Evolutionary conservation across 2,329 filamentous ascomycete genomes (phyloP).

Genomic region (Xylaria arbuscula): DNA sequence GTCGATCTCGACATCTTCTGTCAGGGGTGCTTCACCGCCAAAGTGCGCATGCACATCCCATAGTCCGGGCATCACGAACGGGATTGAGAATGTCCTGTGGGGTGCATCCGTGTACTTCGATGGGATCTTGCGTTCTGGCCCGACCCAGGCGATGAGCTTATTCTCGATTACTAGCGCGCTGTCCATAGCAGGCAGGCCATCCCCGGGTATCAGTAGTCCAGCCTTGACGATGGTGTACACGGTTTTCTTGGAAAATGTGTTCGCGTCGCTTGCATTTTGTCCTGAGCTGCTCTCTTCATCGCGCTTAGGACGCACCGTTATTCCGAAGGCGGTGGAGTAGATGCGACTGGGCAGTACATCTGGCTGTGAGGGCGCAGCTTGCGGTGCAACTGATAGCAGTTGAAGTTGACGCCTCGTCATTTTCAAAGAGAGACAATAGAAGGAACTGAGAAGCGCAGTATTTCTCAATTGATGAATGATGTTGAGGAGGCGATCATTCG

Average conservation of each 20-base stretch:
- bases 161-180: slow-evolving; percentile 53
- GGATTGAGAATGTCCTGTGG: slow-evolving; percentile 46
- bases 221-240: slow-evolving; percentile 51
- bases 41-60: slow-evolving; percentile 53
- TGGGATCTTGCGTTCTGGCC: slow-evolving; percentile 47
- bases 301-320: slow-evolving; percentile 41
- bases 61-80: slow-evolving; percentile 51
- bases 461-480: slow-evolving; percentile 16
- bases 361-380: slow-evolving; percentile 10
- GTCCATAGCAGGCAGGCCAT: too few relatives aligned
- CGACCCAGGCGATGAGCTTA: slow-evolving; percentile 55
- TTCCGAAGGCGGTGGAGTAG: slow-evolving; percentile 49
- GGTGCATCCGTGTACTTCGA: slow-evolving; percentile 46
- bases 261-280: not conserved
- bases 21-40: slow-evolving; percentile 41
- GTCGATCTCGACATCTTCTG: slow-evolving; percentile 35
- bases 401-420: slow-evolving; percentile 43
- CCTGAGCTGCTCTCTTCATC: slow-evolving; percentile 30
- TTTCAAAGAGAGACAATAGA: slow-evolving; percentile 8
- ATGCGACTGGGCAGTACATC: slow-evolving; percentile 40
- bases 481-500: not conserved
- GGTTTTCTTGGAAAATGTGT: slow-evolving; percentile 43
- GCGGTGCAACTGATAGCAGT: slow-evolving; percentile 11
- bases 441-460: not conserved
- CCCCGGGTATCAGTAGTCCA: slow-evolving; percentile 53